phyloP scores from a whole-genome alignment of 352 stramenopile genomes.

The Globisporangium okanoganense region DNA sequence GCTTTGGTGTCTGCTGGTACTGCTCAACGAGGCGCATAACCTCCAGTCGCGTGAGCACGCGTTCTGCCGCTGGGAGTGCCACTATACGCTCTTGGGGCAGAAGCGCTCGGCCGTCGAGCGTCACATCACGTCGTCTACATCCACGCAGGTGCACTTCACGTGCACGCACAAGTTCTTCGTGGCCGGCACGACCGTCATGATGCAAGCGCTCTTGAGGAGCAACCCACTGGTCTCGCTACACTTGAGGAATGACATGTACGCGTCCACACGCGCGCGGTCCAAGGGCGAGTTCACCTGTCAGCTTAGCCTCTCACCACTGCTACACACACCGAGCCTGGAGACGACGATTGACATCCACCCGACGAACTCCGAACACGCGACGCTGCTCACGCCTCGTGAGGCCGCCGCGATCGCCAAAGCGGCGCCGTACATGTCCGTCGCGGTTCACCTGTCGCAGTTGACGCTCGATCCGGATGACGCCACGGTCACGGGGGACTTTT shows the following conservation, averaged over 20 bases:
- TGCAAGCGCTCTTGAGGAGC: constrained; percentile 30
- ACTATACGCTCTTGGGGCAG: constrained; percentile 57
- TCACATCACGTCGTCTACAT: constrained; percentile 2
- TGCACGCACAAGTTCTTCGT: constrained; percentile 66
- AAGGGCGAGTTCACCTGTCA: constrained; percentile 47
- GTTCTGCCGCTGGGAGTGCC: constrained; percentile 68
- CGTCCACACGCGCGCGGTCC: constrained; percentile 41
- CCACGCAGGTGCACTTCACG: constrained; percentile 41
- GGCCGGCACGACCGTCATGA: constrained; percentile 21
- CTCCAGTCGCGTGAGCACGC: constrained; percentile 50
- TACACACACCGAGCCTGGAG: constrained; percentile 32
- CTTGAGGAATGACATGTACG: constrained; percentile 72
- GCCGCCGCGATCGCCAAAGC: constrained; percentile 29
- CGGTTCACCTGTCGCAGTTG: constrained; percentile 35
- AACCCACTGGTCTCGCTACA: constrained; percentile 34
- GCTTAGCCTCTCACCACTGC: constrained; percentile 32
- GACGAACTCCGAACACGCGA: constrained; percentile 14
- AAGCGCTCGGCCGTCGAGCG: constrained; percentile 57
- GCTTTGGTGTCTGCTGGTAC: constrained; percentile 52
- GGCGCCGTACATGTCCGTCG: constrained; percentile 52
- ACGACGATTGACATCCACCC: constrained; percentile 46
- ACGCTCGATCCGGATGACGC: constrained; percentile 33
- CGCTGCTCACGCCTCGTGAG: constrained; percentile 52
- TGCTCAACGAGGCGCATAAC: constrained; percentile 62
- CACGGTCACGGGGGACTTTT: constrained; percentile 32